A percentile compares a stretch with the other conserved stretches of the same genome.
Conservation (phyloP, 768 basidiomycete genomes). For the Calocera cornea region DNA sequence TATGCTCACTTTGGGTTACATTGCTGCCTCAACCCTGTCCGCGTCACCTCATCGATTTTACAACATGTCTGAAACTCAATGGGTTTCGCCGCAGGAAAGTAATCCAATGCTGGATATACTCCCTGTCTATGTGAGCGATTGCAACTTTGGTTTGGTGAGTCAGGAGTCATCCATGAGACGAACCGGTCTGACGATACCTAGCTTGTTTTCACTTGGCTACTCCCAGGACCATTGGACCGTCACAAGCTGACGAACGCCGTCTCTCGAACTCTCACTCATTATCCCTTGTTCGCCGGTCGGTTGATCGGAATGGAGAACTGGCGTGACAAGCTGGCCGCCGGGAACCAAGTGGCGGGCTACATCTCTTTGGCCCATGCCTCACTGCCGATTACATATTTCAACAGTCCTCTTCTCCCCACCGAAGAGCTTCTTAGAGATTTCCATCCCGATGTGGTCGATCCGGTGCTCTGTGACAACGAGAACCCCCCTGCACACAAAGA, state of each 20-base stretch:
- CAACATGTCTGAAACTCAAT: neutral
- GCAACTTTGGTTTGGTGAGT: neutral
- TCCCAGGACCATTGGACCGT: neutral
- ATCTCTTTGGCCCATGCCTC: neutral
- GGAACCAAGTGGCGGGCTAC: neutral
- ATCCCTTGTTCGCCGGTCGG: neutral
- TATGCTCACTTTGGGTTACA: neutral
- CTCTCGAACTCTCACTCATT: neutral
- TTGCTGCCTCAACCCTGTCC: neutral
- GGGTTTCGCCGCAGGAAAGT: neutral
- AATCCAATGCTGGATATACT: neutral
- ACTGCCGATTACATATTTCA: neutral
- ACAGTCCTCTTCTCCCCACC: neutral
- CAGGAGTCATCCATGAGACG: neutral
- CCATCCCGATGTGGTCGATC: neutral
- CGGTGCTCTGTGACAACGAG: neutral
- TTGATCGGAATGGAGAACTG: neutral
- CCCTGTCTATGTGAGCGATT: neutral
- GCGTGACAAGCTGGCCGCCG: neutral
- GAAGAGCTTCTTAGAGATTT: neutral
- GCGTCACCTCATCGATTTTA: neutral
- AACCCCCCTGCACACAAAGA: neutral
- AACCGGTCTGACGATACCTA: neutral
- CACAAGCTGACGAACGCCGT: neutral
- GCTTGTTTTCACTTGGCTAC: neutral